Base-by-base conservation (phyloP, 2,329 filamentous ascomycete genomes). In the Aspergillus vadensis region DNA sequence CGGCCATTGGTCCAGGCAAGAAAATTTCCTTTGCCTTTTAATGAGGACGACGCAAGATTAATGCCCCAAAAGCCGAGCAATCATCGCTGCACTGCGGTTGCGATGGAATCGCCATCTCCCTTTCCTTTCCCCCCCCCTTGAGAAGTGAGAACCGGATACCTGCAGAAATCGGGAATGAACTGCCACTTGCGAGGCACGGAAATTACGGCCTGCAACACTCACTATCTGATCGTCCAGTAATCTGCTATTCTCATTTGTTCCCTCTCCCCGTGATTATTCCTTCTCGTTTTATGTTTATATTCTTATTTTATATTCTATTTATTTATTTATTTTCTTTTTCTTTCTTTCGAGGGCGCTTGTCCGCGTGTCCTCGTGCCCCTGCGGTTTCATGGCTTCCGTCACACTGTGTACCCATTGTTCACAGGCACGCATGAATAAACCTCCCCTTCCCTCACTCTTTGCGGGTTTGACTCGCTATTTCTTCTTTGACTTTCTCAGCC, bases 71-170 rank as follows among this genome's bases (percentile, higher is more conserved):
- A 56, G 54, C 64, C 59, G 56, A 65, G 63, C 55, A 57, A 61
- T 65, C 59, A 54, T 47, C 39, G 43, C 51, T 54, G 55, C 60
- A 52, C 43, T 49, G 32, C 12, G 5, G 32, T 59, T 59, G 53
- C 43, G 54, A 50, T 62, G 32, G 47, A 44, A 30, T 53, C 57
- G 23, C 57, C 52, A 56, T 39, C 44, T 36, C 48, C 65, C 52
- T 57, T 58, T 55, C 5, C 32, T 14, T 36, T 5, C 27, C 27
- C 10, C 27, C 27, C 10, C 30, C 12, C 32, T 15, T 36, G 4
- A 14, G 32, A 5, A 36, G 12, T 60, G 51, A 49, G 58, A 17
- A 23, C 58, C 71, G 72, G 70, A 60, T 70, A 66, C 65, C 50
- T 69, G 68, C 72, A 66, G 65, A 57, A 61, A 41, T 14, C 54